Evolutionary conservation across 2,329 filamentous ascomycete genomes (phyloP).

Genomic region (Alternaria atra): DNA sequence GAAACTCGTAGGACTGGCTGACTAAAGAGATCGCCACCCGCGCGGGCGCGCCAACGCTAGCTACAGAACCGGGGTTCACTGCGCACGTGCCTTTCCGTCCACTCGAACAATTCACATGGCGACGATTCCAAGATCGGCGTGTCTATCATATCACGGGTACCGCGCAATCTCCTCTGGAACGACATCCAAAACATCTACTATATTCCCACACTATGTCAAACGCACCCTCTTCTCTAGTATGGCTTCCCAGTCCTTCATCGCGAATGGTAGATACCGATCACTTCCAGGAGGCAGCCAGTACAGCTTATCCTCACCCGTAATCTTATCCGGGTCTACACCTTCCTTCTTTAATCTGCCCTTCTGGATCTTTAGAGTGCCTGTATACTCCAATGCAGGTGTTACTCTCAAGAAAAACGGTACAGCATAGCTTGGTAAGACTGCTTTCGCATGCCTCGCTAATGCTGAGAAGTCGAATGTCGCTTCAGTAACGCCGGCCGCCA

Average conservation of each 20-base stretch:
- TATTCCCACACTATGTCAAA: constrained; percentile 19
- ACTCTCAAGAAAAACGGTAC: constrained; percentile 57
- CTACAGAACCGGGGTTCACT: neutral
- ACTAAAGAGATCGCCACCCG: constrained; percentile 18
- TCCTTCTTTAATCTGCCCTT: constrained; percentile 55
- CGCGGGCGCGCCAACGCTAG: neutral
- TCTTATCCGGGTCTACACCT: constrained; percentile 54
- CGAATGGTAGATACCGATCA: constrained; percentile 52
- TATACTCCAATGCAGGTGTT: constrained; percentile 54
- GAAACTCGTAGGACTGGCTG: constrained; percentile 18
- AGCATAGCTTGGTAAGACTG: constrained; percentile 55
- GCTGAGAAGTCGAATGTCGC: constrained; percentile 45
- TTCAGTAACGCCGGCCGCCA: constrained; percentile 44
- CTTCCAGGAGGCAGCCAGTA: constrained; percentile 53
- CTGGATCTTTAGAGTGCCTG: constrained; percentile 58
- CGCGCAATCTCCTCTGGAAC: neutral
- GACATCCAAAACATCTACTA: neutral
- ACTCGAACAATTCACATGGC: neutral
- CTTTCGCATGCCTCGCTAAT: constrained; percentile 51
- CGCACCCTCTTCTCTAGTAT: constrained; percentile 43
- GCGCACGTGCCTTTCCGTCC: neutral
- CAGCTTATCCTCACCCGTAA: constrained; percentile 50
- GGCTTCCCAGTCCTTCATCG: constrained; percentile 47
- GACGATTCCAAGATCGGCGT: too few relatives aligned
- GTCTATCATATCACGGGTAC: neutral